Percentiles rank a stretch among this genome's conserved stretches.
Conservation (phyloP, 1,284 basidiomycete species). For the Cutaneotrichosporon cutaneum region DNA sequence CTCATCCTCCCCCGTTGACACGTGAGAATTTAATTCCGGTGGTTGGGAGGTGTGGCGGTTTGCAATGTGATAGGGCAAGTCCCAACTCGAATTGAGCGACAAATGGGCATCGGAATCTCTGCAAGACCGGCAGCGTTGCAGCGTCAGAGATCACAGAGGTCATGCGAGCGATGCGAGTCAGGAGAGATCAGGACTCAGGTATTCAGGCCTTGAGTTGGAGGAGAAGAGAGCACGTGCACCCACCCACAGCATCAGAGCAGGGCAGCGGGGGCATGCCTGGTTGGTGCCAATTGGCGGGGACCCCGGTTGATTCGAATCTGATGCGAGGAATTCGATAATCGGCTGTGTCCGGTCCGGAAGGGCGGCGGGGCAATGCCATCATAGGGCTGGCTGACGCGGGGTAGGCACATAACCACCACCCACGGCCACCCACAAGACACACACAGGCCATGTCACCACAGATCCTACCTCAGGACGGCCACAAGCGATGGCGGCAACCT, state of each 20-base stretch:
- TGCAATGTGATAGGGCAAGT: not conserved
- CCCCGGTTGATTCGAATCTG: not conserved
- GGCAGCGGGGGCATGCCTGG: too few relatives aligned
- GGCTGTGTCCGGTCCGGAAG: not conserved
- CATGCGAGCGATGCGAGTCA: too few relatives aligned
- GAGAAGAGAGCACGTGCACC: too few relatives aligned
- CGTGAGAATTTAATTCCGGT: slow-evolving; percentile 9
- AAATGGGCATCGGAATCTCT: not conserved
- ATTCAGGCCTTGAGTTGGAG: too few relatives aligned
- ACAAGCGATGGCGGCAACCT: not conserved
- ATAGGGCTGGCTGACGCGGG: not conserved
- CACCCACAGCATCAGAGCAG: too few relatives aligned
- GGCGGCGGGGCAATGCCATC: not conserved
- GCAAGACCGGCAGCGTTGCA: not conserved
- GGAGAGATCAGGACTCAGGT: too few relatives aligned
- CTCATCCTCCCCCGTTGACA: not conserved
- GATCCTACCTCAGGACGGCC: too few relatives aligned
- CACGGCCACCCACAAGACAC: too few relatives aligned
- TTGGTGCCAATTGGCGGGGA: too few relatives aligned
- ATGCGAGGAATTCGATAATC: not conserved
- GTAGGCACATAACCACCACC: not conserved
- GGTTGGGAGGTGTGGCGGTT: not conserved
- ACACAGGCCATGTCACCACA: too few relatives aligned
- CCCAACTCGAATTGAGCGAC: not conserved
- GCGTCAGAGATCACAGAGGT: too few relatives aligned